Percentiles rank a stretch among this genome's conserved stretches.
phyloP scores from a whole-genome alignment of 169 alveolate species.

The Plasmodium gaboni region DNA sequence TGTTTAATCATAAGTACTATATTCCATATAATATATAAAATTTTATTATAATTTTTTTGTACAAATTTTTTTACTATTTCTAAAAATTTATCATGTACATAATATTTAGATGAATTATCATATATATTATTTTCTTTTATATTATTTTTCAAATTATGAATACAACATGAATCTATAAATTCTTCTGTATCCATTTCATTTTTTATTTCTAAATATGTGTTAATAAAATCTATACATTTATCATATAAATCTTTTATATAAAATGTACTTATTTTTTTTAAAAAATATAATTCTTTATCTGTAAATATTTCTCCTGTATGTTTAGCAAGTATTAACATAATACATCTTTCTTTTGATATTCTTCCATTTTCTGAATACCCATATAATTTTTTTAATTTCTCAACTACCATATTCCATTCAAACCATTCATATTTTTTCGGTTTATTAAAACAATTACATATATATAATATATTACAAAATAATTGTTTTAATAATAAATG shows the following conservation, averaged over 20 bases:
- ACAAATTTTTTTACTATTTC: constrained; percentile 46
- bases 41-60: constrained; percentile 31
- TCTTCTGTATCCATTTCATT: constrained; percentile 34
- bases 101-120: background rate
- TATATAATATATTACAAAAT: constrained; percentile 54
- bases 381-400: constrained; percentile 35
- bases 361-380: constrained; percentile 75
- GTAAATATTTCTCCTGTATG: constrained; percentile 76
- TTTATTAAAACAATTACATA: constrained; percentile 71
- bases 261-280: constrained; percentile 49
- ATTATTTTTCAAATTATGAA: background rate
- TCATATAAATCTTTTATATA: constrained; percentile 64
- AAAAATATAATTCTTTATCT: constrained; percentile 49
- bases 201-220: constrained; percentile 45
- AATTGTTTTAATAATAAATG: constrained; percentile 58
- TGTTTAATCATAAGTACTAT: constrained; percentile 55
- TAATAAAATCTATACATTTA: constrained; percentile 71
- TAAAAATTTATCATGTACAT: constrained; percentile 43
- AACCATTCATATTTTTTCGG: constrained; percentile 63
- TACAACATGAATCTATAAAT: constrained; percentile 50
- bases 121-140: background rate
- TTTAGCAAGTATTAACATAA: constrained; percentile 54
- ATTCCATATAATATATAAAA: constrained; percentile 60
- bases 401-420: constrained; percentile 53
- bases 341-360: constrained; percentile 72